Evolutionary conservation across 1,139 yeast species (phyloP).

Genomic region (Barnettozyma hawaiiensis): DNA sequence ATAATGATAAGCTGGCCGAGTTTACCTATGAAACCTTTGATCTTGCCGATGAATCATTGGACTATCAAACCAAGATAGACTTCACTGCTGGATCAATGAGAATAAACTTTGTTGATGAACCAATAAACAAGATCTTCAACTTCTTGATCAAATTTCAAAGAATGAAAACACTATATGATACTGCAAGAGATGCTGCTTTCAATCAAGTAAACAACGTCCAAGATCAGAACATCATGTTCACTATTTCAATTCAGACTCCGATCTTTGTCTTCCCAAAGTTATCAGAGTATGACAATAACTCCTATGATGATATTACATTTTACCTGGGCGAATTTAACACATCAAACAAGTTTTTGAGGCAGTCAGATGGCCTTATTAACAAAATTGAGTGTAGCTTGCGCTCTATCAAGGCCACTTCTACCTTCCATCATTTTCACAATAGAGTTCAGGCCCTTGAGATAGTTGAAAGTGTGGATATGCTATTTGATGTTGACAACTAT

Average conservation of each 20-base stretch:
- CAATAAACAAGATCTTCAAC: constrained; percentile 60
- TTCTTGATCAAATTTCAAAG: constrained; percentile 71
- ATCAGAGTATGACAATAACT: constrained; percentile 36
- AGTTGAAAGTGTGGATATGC: constrained; percentile 63
- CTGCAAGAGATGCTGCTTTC: constrained; percentile 82
- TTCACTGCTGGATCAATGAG: constrained; percentile 72
- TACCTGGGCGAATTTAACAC: constrained; percentile 82
- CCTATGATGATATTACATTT: constrained; percentile 59
- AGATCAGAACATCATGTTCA: constrained; percentile 67
- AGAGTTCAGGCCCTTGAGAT: constrained; percentile 54
- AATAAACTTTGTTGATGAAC: constrained; percentile 74
- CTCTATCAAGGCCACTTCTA: constrained; percentile 60
- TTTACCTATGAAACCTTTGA: constrained; percentile 80
- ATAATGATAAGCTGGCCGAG: constrained; percentile 80
- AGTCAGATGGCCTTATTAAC: constrained; percentile 37
- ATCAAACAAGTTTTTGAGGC: constrained; percentile 47
- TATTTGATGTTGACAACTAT: constrained; percentile 54
- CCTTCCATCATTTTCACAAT: constrained; percentile 42
- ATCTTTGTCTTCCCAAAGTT: constrained; percentile 70
- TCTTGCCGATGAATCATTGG: constrained; percentile 40
- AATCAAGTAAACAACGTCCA: constrained; percentile 42
- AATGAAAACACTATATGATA: constrained; percentile 84
- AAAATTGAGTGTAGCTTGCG: constrained; percentile 62
- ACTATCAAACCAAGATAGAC: constrained; percentile 54
- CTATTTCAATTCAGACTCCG: constrained; percentile 74